Evolutionary conservation across 495 filamentous ascomycete species (phyloP), one percentile per base, ranked within the genome.

Genomic region (Choiromyces venosus): DNA sequence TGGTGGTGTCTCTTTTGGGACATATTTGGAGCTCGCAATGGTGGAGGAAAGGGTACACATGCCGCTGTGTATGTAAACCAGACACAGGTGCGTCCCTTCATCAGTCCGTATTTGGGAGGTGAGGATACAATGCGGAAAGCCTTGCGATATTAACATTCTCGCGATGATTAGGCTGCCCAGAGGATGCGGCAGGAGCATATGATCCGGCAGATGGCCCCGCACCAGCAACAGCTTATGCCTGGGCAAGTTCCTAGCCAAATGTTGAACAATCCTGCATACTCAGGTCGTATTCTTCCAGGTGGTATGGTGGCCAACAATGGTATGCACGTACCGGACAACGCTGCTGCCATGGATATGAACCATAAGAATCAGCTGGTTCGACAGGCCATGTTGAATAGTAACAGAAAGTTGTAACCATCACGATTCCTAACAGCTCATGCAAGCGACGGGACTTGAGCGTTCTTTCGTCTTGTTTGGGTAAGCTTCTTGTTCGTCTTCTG

Each of bases 1-100:
- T 99, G 95, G 95, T 99, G 96, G 83, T 91, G 89, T 81, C 85
- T 97, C 42, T 99, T 99, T 82, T 98, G 92, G 93, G 95, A 98
- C 76, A 92, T 98, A 79, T 96, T 90, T 79, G 87, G 87, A 79
- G 92, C 92, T 66, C 89, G 80, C 91, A 79, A 71, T 67, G 67
- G 71, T 29, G 66, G 33, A n/a, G 67, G 38, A 35, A 77, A 78
- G 46, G 68, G 37, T 68, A 10, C 65, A 19, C 68, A 46, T 39
- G 78, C 78, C 7, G 71, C 75, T 25, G 66, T 74, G 16, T 94
- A 94, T 82, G 87, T 95, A 33, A 83, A 88, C 66, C 91, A 95
- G 77, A 93, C 89, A 72, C 92, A 94, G 88, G 92, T 97, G 88
- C 66, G 86, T 82, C 67, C 68, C 56, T n/a, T 69, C 19, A 25